These are phyloP conservation scores for Eucalyptus pumila DNA, from an alignment of 345 rosid species.

Conservation along the genomic window DNA sequence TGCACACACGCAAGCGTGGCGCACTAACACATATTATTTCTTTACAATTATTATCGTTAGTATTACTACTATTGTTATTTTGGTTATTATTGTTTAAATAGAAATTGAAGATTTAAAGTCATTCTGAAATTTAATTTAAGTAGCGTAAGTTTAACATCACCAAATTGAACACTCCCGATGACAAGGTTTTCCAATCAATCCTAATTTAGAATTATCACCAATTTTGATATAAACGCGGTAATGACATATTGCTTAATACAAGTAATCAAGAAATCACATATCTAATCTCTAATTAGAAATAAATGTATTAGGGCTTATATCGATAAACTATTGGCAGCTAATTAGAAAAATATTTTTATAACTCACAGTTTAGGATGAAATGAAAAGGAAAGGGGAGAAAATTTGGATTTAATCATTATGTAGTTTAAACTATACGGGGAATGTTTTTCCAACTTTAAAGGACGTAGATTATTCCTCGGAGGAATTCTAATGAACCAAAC, in stretches of 20 bases:
- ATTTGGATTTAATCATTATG: fast-evolving
- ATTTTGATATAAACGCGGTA: not conserved
- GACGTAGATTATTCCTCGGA: too few relatives aligned
- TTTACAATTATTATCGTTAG: too few relatives aligned
- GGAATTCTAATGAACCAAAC: not conserved
- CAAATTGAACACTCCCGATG: not conserved
- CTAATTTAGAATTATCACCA: not conserved
- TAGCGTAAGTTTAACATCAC: not conserved
- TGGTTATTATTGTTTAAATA: not conserved
- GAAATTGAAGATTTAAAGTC: not conserved
- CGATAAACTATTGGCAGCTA: not conserved
- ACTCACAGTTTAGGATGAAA: not conserved
- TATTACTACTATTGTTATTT: too few relatives aligned
- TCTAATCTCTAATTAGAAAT: not conserved
- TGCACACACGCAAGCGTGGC: fast-evolving
- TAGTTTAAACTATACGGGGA: not conserved
- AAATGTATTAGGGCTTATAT: not conserved
- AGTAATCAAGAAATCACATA: not conserved
- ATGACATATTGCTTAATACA: too few relatives aligned
- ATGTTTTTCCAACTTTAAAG: not conserved
- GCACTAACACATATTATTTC: fast-evolving
- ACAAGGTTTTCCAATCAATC: not conserved
- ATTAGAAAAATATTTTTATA: too few relatives aligned
- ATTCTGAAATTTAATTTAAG: too few relatives aligned
- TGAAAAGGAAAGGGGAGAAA: not conserved